Percentiles rank a stretch among this genome's conserved stretches.
Conservation (phyloP, 352 stramenopile species). For the Pythium myriotylum region DNA sequence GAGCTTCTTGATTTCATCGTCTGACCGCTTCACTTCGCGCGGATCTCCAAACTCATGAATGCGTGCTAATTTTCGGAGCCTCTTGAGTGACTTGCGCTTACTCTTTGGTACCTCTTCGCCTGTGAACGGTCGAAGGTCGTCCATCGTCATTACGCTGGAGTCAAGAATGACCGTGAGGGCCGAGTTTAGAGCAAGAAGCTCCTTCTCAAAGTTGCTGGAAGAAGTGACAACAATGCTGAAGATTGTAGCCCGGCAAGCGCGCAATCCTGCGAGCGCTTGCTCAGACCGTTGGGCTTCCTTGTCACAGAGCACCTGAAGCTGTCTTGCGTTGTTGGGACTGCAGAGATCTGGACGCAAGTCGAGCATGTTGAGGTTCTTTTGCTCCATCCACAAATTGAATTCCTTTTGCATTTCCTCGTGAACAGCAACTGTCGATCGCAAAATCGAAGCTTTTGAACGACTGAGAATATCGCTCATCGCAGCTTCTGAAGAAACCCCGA, state of each 20-base stretch:
- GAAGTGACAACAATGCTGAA: slow-evolving; percentile 34
- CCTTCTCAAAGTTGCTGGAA: slow-evolving; percentile 49
- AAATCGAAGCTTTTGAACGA: slow-evolving; percentile 31
- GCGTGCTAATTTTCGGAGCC: slow-evolving; percentile 60
- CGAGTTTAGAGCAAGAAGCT: slow-evolving; percentile 48
- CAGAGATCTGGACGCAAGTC: slow-evolving; percentile 74
- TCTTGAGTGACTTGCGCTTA: slow-evolving; percentile 78
- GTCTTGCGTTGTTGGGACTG: slow-evolving; percentile 61
- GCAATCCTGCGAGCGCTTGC: slow-evolving; percentile 34
- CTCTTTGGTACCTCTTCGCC: slow-evolving; percentile 45
- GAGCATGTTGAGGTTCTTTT: slow-evolving; percentile 50
- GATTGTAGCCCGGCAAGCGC: slow-evolving; percentile 33
- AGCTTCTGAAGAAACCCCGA: slow-evolving; percentile 50
- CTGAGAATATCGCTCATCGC: slow-evolving; percentile 44
- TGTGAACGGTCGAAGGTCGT: slow-evolving; percentile 54
- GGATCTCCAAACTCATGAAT: slow-evolving; percentile 58
- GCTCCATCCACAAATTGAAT: slow-evolving; percentile 42
- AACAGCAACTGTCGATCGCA: slow-evolving; percentile 17
- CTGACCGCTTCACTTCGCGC: slow-evolving; percentile 49
- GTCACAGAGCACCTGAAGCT: slow-evolving; percentile 55
- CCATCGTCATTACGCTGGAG: slow-evolving; percentile 57
- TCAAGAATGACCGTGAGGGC: slow-evolving; percentile 57
- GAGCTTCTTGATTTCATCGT: slow-evolving; percentile 52
- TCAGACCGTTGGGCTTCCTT: slow-evolving; percentile 52
- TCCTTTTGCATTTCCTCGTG: slow-evolving; percentile 34